Percentiles rank a stretch among this genome's conserved stretches.
Evolutionary conservation across 2,329 filamentous ascomycete species (phyloP).

Genomic region (Pseudopyricularia javanii): DNA sequence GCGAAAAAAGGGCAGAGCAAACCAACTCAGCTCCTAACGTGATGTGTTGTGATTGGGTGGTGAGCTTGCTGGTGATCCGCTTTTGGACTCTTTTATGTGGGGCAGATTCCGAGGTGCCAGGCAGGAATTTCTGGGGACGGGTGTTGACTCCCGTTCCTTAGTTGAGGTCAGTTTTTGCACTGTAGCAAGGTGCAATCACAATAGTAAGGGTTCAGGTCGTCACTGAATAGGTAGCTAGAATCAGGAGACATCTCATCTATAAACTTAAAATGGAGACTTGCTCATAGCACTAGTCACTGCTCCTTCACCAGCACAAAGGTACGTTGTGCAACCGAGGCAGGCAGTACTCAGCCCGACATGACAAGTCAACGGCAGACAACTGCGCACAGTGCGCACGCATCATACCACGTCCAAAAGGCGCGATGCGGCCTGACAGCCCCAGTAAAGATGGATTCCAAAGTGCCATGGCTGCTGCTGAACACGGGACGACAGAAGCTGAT

Average conservation of each 20-base stretch:
- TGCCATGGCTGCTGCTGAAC: neutral
- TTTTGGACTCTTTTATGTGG: neutral
- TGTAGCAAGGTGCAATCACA: too few species aligned
- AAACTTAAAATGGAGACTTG: too few species aligned
- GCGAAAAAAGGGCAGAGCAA: neutral
- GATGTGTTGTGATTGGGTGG: neutral
- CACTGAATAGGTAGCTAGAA: too few species aligned
- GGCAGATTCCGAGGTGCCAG: neutral
- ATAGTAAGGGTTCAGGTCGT: too few species aligned
- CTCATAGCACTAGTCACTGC: too few species aligned
- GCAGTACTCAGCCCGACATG: too few species aligned
- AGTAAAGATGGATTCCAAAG: neutral
- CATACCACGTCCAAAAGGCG: neutral
- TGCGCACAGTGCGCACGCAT: neutral
- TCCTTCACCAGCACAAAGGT: too few species aligned
- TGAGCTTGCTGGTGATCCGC: neutral
- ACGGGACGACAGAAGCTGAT: neutral
- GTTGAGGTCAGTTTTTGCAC: too few species aligned
- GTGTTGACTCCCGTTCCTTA: neutral
- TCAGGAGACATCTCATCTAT: too few species aligned
- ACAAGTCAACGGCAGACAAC: neutral
- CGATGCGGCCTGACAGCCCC: neutral
- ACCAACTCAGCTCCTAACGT: neutral
- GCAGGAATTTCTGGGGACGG: constrained; percentile 1
- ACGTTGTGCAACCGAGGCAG: too few species aligned